Evolutionary conservation across 768 basidiomycete genomes (phyloP).

Genomic region (Leccinum subtestaceum): DNA sequence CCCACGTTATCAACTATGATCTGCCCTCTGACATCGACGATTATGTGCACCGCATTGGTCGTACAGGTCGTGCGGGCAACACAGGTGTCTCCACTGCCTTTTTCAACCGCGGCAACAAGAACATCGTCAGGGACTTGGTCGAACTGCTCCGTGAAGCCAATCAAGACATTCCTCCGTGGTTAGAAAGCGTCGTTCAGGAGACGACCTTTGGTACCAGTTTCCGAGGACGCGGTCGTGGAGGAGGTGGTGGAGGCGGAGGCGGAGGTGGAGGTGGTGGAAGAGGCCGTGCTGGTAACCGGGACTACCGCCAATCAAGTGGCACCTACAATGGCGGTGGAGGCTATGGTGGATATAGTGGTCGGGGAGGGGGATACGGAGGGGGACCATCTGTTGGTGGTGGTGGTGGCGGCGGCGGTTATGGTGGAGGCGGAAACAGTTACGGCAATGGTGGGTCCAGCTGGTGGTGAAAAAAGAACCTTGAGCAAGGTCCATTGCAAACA

Average conservation of each 20-base stretch:
- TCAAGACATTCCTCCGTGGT: constrained; percentile 90
- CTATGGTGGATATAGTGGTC: constrained; percentile 30
- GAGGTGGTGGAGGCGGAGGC: constrained; percentile 38
- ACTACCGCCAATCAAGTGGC: constrained; percentile 31
- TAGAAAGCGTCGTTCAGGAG: constrained; percentile 84
- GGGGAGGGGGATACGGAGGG: constrained; percentile 43
- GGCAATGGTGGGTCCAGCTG: constrained; percentile 39
- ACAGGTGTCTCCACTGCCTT: constrained; percentile 94
- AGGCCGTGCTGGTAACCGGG: constrained; percentile 37
- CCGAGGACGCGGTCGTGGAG: constrained; percentile 55
- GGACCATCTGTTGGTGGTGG: constrained; percentile 29
- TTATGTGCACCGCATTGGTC: constrained; percentile 97
- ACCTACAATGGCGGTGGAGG: constrained; percentile 35
- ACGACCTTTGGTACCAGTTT: constrained; percentile 62
- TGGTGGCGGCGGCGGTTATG: constrained; percentile 27
- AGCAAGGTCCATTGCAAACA: constrained; percentile 9
- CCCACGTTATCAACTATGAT: constrained; percentile 98
- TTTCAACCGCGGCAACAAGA: constrained; percentile 91
- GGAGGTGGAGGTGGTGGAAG: constrained; percentile 14
- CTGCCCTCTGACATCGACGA: constrained; percentile 98
- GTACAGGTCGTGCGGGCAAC: constrained; percentile 98
- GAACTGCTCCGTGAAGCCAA: constrained; percentile 95
- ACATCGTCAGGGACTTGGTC: constrained; percentile 87
- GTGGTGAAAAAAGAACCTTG: constrained; percentile 41
- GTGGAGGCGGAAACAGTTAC: constrained; percentile 29